These are phyloP conservation scores for Licmophora abbreviata DNA, from an alignment of 108 stramenopile genomes.

Conservation along the genomic window DNA sequence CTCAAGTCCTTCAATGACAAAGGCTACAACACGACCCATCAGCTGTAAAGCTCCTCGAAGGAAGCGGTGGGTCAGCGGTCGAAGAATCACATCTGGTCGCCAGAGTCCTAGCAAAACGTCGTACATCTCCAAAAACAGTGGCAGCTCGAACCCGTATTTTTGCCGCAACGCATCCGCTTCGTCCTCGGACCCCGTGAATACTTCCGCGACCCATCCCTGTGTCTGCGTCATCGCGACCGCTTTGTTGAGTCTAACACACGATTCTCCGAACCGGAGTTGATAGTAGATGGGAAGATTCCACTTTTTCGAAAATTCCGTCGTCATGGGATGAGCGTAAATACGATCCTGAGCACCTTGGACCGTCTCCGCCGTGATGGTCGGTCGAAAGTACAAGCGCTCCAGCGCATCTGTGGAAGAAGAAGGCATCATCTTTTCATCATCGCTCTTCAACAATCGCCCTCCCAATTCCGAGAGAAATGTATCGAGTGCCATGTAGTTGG, in stretches of 20 bases:
- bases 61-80: conserved; percentile 71
- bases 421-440: neutral
- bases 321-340: conserved; percentile 67
- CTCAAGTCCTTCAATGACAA: conserved; percentile 58
- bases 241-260: conserved; percentile 64
- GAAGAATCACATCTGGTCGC: conserved; percentile 56
- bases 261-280: conserved; percentile 81
- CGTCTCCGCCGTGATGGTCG: conserved; percentile 25
- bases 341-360: conserved; percentile 63
- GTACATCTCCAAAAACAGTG: conserved; percentile 75
- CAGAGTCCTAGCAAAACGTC: conserved; percentile 57
- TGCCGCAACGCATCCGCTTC: conserved; percentile 25
- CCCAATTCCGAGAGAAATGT: conserved; percentile 67
- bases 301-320: conserved; percentile 73
- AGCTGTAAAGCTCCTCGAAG: conserved; percentile 72
- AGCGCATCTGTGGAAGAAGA: conserved; percentile 16
- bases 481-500: conserved; percentile 74
- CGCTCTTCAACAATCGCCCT: conserved; percentile 27
- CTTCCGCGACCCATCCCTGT: conserved; percentile 73
- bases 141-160: conserved; percentile 58
- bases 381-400: conserved; percentile 45
- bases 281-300: conserved; percentile 91
- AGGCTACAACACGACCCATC: conserved; percentile 58
- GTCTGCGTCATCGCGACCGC: conserved; percentile 47
- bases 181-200: conserved; percentile 49